Evolutionary conservation across 2,329 filamentous ascomycete genomes (phyloP).

Genomic region (Stachybotrys elegans): DNA sequence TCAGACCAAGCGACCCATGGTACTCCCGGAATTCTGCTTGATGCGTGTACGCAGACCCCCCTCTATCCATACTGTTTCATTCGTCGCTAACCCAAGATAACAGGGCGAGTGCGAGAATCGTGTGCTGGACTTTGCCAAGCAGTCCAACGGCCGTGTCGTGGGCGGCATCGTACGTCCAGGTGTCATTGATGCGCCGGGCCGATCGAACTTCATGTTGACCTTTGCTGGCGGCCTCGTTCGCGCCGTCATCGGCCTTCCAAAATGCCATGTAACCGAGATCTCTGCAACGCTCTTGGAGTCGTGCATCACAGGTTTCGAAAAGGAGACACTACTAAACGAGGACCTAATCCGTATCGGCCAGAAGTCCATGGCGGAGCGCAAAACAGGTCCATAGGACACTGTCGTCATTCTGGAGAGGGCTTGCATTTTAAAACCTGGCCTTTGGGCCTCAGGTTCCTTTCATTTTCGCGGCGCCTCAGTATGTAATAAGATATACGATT

Average conservation of each 20-base stretch:
- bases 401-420: background rate
- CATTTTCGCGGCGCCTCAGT: no score
- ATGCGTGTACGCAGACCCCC: slow-evolving; percentile 38
- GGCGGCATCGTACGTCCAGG: slow-evolving; percentile 36
- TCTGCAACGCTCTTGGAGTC: slow-evolving; percentile 39
- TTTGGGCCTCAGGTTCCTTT: no score
- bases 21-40: slow-evolving; percentile 29
- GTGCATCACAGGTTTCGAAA: slow-evolving; percentile 38
- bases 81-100: background rate
- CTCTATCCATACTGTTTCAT: background rate
- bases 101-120: slow-evolving; percentile 42
- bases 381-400: background rate
- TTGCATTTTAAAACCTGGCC: no score
- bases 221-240: slow-evolving; percentile 5
- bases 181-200: slow-evolving; percentile 23
- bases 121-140: slow-evolving; percentile 34
- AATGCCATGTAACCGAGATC: slow-evolving; percentile 29
- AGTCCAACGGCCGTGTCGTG: slow-evolving; percentile 32
- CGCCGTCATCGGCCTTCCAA: slow-evolving; percentile 22
- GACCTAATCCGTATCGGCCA: slow-evolving; percentile 35
- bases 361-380: background rate
- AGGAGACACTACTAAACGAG: slow-evolving; percentile 36
- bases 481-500: no score
- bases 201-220: background rate
- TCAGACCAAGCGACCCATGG: slow-evolving; percentile 28